These are phyloP conservation scores for Clavispora asparagi DNA, from an alignment of 805 yeast species.

Conservation along the genomic window DNA sequence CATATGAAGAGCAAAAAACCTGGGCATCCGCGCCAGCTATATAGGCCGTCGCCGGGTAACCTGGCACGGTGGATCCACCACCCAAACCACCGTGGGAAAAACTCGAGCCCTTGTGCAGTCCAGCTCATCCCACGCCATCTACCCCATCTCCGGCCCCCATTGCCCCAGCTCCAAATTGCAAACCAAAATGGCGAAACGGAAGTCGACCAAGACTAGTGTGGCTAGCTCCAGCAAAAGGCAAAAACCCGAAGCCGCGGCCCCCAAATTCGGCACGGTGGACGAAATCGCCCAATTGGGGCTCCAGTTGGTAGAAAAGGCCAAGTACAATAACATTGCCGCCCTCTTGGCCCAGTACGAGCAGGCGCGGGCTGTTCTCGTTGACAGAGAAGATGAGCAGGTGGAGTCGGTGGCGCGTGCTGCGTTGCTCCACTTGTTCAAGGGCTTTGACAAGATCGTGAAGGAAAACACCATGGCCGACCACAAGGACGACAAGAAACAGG, in stretches of 20 bases:
- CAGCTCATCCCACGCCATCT: neutral
- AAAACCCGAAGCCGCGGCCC: neutral
- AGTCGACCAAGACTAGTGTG: neutral
- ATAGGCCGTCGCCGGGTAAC: constrained; percentile 23
- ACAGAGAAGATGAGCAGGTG: constrained; percentile 15
- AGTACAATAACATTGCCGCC: constrained; percentile 50
- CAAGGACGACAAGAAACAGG: constrained; percentile 40
- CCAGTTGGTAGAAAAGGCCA: constrained; percentile 39
- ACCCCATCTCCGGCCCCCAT: neutral
- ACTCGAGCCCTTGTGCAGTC: constrained; percentile 1
- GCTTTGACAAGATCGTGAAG: constrained; percentile 46
- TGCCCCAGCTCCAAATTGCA: neutral
- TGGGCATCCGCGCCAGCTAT: constrained; percentile 8
- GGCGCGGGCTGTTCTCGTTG: constrained; percentile 14
- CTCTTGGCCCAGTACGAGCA: constrained; percentile 38
- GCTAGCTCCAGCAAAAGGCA: neutral
- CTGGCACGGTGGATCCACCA: neutral
- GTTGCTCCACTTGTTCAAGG: constrained; percentile 36
- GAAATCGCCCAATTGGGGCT: constrained; percentile 20
- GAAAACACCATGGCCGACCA: constrained; percentile 30
- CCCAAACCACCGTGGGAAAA: neutral
- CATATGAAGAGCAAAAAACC: constrained; percentile 34
- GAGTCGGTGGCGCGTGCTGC: constrained; percentile 37
- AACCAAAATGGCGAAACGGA: neutral
- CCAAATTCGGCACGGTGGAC: constrained; percentile 2